Evolutionary conservation across 2,329 filamentous ascomycete species (phyloP), one percentile per base, ranked within the genome.

Genomic region (Clarireedia sp.): DNA sequence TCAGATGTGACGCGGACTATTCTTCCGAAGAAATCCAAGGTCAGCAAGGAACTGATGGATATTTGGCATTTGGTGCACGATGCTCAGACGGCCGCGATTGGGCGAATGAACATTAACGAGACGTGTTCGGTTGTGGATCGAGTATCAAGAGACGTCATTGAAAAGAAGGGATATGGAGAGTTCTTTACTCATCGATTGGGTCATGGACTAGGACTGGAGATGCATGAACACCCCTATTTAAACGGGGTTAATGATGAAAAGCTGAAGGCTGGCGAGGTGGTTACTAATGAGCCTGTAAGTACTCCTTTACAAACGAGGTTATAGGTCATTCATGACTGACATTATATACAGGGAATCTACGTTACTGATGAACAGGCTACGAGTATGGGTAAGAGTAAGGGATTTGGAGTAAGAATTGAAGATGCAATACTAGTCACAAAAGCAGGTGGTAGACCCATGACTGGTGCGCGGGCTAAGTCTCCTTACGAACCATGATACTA

Each of bases 191-290:
- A 85, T 60, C 73, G 82, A 2, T 69, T 85, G 1, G 81, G 82
- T 0, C 82, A 85, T 62, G 78, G 82, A 0, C 80, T 85, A 40
- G 82, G 82, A 0, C 80, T 85, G 64, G 84, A 85, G 68, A 81
- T 81, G 3, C 82, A 85, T 59, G 81, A 85, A 63, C 80, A 79
- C 38, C 82, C 81, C 0, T 85, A 85, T 60, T 68, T 85, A 17
- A 83, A 85, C 64, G 80, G 83, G 61, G 82, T 78, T 54, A 85
- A 85, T 62, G 70, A 68, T 2, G 69, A 66, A 0, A 63, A 71
- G 1, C 69, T 85, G 5, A 71, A 73, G 46, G 70, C 78, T 0
- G 80, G 81, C 0, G 84, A 85, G 79, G 75, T 77, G 0, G 84
- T 85, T 57, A 84, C 82, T 0, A 78, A 79, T 17, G 82, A 85